Percentiles rank a stretch among this genome's conserved stretches.
phyloP scores from a whole-genome alignment of 768 basidiomycete genomes.

The Mycena floridula region DNA sequence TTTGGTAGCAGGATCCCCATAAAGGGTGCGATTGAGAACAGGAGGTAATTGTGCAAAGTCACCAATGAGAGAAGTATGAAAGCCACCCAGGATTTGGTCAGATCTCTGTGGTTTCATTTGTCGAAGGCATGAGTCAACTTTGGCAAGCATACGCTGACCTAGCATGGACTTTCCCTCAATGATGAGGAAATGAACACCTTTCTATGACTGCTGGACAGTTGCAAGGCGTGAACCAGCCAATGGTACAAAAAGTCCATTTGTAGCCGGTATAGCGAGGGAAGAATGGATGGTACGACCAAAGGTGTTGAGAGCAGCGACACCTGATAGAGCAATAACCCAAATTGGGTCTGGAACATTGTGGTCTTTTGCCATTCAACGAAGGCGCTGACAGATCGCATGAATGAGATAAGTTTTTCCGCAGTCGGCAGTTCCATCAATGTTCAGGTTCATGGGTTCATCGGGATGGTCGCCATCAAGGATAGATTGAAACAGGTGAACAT shows the following conservation, averaged over 20 bases:
- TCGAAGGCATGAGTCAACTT: conserved; percentile 3
- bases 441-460: background rate
- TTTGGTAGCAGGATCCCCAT: background rate
- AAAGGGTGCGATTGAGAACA: conserved; percentile 2
- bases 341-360: background rate
- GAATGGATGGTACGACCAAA: conserved; percentile 3
- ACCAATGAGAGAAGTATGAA: background rate
- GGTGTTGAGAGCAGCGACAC: conserved; percentile 6
- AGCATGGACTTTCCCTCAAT: conserved; percentile 8
- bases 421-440: conserved; percentile 7
- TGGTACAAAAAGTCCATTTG: conserved; percentile 1
- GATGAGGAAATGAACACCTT: conserved; percentile 4
- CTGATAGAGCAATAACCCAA: conserved; percentile 5
- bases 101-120: background rate
- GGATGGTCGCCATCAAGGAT: background rate
- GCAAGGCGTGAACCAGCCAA: conserved; percentile 3
- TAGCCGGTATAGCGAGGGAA: conserved; percentile 4
- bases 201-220: conserved; percentile 1
- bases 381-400: conserved; percentile 5
- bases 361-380: conserved; percentile 1
- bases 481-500: background rate
- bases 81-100: background rate
- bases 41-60: conserved; percentile 5
- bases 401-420: conserved; percentile 9
- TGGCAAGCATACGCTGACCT: conserved; percentile 1